Base-by-base conservation (phyloP, 805 yeast genomes). In the Ogataea sp. region DNA sequence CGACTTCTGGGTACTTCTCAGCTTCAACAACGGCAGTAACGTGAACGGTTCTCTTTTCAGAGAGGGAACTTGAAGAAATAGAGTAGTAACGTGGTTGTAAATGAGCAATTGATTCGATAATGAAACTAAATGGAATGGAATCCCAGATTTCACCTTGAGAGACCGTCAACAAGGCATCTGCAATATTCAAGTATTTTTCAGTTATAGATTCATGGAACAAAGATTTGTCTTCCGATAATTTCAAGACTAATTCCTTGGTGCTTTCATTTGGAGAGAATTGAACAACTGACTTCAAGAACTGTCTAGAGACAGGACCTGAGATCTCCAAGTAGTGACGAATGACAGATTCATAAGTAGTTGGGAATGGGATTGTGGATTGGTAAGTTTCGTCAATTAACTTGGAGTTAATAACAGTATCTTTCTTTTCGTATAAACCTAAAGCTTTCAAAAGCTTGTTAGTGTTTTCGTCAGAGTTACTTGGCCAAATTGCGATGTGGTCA, bases 71-170 rank as follows among this genome's bases (percentile, higher is more conserved):
- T 1, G 97, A 89, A 2, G 97, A 89, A 49, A 90, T 90, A 18
- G 97, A 90, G 64, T 90, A 90, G 66, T 87, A 90, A 61, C 98
- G 89, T 32, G 97, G 96, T 60, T 83, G 94, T 54, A 93, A 67
- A 50, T 78, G 84, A 32, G 88, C 75, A 45, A 93, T 60, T 24
- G 82, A 72, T 66, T 90, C 98, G 50, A 89, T 68, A 30, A 93
- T 62, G 55, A 89, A 85, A 44, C 78, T 80, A 68, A 90, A 83
- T 25, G 97, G 96, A 36, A 90, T 83, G 14, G 61, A 52, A 18
- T 57, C 49, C 97, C 97, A 93, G n/a, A 75, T 60, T 21, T 45
- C 53, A 41, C 85, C 87, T 13, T 66, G 52, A 14, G 95, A 83
- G 34, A 89, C 59, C 18, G 59, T 42, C 36, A 70, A 61, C 47